Evolutionary conservation across 108 stramenopile genomes (phyloP).

Genomic region (Pseudonitzschia multiseries): DNA sequence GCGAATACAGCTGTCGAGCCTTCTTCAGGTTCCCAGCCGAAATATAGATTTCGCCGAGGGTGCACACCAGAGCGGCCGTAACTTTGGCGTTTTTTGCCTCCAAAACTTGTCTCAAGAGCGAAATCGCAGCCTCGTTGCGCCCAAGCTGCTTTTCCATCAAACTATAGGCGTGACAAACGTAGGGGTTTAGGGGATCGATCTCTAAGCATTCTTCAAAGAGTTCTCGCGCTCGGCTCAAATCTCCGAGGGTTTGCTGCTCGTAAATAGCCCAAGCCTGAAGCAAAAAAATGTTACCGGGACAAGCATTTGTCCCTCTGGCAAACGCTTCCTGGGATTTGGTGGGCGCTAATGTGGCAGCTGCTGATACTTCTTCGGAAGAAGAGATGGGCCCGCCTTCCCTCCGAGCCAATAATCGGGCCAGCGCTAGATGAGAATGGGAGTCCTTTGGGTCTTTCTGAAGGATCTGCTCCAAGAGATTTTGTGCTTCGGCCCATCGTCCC

Average conservation of each 20-base stretch:
- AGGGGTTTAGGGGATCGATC: slow-evolving; percentile 68
- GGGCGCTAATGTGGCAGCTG: background rate
- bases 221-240: slow-evolving; percentile 45
- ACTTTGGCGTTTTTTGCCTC: slow-evolving; percentile 20
- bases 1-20: slow-evolving; percentile 56
- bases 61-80: slow-evolving; percentile 82
- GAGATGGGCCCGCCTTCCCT: slow-evolving; percentile 27
- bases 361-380: background rate
- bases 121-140: slow-evolving; percentile 31
- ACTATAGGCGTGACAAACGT: slow-evolving; percentile 81
- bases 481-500: slow-evolving; percentile 56
- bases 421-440: slow-evolving; percentile 70
- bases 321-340: slow-evolving; percentile 58
- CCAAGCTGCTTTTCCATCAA: slow-evolving; percentile 42
- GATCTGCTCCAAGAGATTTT: slow-evolving; percentile 43
- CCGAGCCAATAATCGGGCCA: slow-evolving; percentile 64
- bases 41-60: slow-evolving; percentile 61
- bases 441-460: slow-evolving; percentile 55
- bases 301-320: slow-evolving; percentile 49
- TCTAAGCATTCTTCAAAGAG: slow-evolving; percentile 61
- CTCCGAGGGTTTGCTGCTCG: slow-evolving; percentile 60
- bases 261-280: slow-evolving; percentile 84
- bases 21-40: slow-evolving; percentile 26
- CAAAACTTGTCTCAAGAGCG: slow-evolving; percentile 59
- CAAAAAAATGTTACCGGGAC: slow-evolving; percentile 67